Evolutionary conservation across 2,329 filamentous ascomycete species (phyloP).

Genomic region (Onygena corvina): DNA sequence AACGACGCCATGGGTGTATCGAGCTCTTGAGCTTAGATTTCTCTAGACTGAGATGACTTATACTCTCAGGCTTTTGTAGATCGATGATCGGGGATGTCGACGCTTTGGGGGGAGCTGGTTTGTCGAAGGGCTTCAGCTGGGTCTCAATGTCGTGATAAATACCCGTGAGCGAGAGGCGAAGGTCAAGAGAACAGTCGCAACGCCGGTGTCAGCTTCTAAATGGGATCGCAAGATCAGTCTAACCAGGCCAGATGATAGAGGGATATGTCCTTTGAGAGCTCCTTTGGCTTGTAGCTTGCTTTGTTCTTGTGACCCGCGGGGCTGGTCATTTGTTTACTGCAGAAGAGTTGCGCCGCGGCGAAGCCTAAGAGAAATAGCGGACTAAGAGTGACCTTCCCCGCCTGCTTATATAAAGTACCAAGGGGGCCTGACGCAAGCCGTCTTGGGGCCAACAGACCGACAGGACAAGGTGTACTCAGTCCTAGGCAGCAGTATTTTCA

Average conservation of each 20-base stretch:
- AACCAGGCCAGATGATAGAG: constrained; percentile 5
- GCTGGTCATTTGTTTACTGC: constrained; percentile 5
- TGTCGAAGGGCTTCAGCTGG: neutral
- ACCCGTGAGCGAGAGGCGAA: neutral
- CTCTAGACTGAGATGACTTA: too few relatives aligned
- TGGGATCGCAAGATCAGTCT: neutral
- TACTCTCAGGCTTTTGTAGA: neutral
- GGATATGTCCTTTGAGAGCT: neutral
- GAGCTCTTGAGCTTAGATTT: neutral
- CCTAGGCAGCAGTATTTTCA: too few relatives aligned
- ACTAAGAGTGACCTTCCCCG: neutral
- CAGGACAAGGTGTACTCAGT: too few relatives aligned
- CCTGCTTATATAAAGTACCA: too few relatives aligned
- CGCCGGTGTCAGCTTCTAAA: neutral
- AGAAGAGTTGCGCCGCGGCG: neutral
- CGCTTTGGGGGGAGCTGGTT: neutral
- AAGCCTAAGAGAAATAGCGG: neutral
- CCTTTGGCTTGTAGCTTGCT: neutral
- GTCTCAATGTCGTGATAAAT: neutral
- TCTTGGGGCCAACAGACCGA: too few relatives aligned
- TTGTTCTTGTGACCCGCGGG: constrained; percentile 1
- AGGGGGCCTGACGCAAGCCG: too few relatives aligned
- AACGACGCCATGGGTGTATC: constrained; percentile 38
- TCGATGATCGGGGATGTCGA: neutral
- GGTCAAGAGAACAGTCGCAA: neutral